Evolutionary conservation across 441 rosid species (phyloP).

Genomic region (Daphne laureola): DNA sequence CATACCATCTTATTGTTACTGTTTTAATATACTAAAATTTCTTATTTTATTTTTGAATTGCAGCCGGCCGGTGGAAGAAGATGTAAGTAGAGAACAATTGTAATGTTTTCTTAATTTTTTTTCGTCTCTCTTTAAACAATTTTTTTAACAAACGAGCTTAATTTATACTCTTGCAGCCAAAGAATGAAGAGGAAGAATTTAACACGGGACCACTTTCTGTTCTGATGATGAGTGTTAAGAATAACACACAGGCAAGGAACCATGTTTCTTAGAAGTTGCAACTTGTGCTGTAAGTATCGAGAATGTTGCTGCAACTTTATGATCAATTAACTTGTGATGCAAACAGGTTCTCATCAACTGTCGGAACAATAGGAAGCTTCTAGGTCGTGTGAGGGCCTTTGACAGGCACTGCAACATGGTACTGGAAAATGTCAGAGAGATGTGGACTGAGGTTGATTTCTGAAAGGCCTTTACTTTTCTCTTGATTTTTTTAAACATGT

Average conservation of each 20-base stretch:
- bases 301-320: neutral
- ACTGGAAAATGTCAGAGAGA: constrained; percentile 89
- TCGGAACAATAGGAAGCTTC: constrained; percentile 87
- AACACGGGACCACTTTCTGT: constrained; percentile 93
- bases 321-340: neutral
- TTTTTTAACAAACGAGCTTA: neutral
- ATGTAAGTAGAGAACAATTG: constrained; percentile 29
- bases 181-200: constrained; percentile 90
- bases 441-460: constrained; percentile 89
- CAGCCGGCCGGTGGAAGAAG: constrained; percentile 72
- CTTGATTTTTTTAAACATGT: neutral
- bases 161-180: constrained; percentile 17
- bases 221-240: constrained; percentile 89
- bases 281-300: neutral
- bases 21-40: neutral
- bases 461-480: neutral
- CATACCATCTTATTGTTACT: neutral
- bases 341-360: constrained; percentile 83
- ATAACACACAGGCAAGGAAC: constrained; percentile 67
- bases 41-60: constrained; percentile 1
- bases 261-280: neutral
- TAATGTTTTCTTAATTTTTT: constrained; percentile 1
- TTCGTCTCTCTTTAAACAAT: no score
- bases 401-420: constrained; percentile 98
- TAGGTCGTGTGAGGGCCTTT: constrained; percentile 94